Base-by-base conservation (phyloP, 495 filamentous ascomycete genomes). In the Penicillium nucicola region DNA sequence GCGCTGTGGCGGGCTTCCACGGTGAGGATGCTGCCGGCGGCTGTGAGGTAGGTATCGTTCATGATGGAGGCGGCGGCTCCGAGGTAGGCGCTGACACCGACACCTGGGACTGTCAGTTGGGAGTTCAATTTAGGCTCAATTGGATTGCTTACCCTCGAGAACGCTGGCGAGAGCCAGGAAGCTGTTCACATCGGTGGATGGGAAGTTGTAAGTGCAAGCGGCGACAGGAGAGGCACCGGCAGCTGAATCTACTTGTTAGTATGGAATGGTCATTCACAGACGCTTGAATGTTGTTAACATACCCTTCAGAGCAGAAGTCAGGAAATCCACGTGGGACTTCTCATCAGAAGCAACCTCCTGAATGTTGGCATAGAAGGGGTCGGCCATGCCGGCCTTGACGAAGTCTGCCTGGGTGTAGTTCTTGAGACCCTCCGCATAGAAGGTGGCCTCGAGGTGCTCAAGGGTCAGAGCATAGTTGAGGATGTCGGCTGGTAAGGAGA, bases 1-100 rank as follows among this genome's bases (percentile, higher is more conserved):
- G 82, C 67, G 23, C 70, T 78, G 67, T 86, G 84, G 4, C 83
- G 76, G 31, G 80, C 74, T 55, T 86, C 84, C 17, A 83, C 70
- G 36, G 83, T 82, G 23, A 84, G 64, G 56, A 87, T 86, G 33
- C 76, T 77, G 20, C 76, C 82, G 7, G 83, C 84, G 4, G 77
- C 80, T n/a, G 79, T 80, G 23, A 86, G 69, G 58, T 77, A 79
- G 7, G 49, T 59, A 15, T 75, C 72, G 48, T 71, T 70, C 55
- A 75, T 66, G 57, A 86, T 80, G 18, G 74, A 67, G 2, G 78
- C 77, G 3, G 82, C 83, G 1, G 82, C 82, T 18, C 83, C 84
- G 20, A 85, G 72, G 64, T 85, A 86, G 18, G 79, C 79, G 42
- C 67, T 75, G 30, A 80, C 76, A 33, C 79, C 77, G 41, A 83